Evolutionary conservation across 345 rosid genomes (phyloP).

Genomic region (Gossypium mustelinum): DNA sequence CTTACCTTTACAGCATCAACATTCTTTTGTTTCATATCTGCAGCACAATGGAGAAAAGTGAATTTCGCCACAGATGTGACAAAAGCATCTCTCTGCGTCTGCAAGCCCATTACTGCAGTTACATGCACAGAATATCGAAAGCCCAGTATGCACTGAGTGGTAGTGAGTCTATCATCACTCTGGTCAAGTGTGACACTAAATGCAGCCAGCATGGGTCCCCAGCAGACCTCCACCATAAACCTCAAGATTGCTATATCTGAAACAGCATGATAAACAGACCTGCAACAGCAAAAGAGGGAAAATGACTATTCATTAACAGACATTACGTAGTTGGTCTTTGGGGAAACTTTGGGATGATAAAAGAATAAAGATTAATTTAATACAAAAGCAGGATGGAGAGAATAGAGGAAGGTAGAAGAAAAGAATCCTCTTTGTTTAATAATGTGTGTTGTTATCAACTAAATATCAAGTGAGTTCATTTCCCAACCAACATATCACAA

Average conservation of each 20-base stretch:
- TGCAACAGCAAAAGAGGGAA: slow-evolving; percentile 29
- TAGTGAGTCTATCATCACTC: slow-evolving; percentile 90
- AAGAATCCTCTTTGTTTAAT: not conserved
- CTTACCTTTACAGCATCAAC: slow-evolving; percentile 93
- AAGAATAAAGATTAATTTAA: not conserved
- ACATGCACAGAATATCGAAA: slow-evolving; percentile 84
- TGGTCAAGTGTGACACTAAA: slow-evolving; percentile 93
- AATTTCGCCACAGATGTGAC: slow-evolving; percentile 95
- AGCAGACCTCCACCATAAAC: slow-evolving; percentile 97
- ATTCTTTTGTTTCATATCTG: slow-evolving; percentile 96
- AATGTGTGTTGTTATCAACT: not conserved
- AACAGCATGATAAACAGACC: slow-evolving; percentile 77
- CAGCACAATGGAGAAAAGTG: slow-evolving; percentile 87
- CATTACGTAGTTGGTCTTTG: slow-evolving; percentile 1
- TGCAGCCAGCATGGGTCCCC: slow-evolving; percentile 99
- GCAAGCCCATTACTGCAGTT: slow-evolving; percentile 95
- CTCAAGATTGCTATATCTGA: slow-evolving; percentile 81
- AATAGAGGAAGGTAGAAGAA: not conserved
- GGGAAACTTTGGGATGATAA: not conserved
- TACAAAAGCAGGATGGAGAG: not conserved
- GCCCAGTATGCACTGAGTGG: slow-evolving; percentile 84
- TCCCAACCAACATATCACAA: slow-evolving; percentile 1
- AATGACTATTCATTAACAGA: not conserved
- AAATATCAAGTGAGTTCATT: not conserved
- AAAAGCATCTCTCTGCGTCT: slow-evolving; percentile 98